Evolutionary conservation across 164 flowering plant genomes (phyloP).

Genomic region (Echeveria elegans): DNA sequence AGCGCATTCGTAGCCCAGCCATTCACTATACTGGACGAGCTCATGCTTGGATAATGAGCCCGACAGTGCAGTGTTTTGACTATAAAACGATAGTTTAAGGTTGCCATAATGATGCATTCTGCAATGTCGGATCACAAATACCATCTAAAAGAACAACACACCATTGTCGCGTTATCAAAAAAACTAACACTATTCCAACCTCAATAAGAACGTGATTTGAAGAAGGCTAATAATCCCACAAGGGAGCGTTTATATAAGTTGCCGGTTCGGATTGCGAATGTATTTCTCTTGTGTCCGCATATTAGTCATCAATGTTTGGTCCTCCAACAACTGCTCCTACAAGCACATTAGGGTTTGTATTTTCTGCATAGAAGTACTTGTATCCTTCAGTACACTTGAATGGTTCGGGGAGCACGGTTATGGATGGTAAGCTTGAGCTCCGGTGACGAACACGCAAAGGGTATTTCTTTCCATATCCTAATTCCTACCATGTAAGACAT

Average conservation of each 20-base stretch:
- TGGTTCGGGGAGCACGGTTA: constrained; percentile 18
- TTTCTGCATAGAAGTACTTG: constrained; percentile 18
- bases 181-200: too few relatives aligned
- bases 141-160: too few relatives aligned
- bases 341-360: constrained; percentile 42
- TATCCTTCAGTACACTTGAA: constrained; percentile 39
- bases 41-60: too few relatives aligned
- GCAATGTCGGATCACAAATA: too few relatives aligned
- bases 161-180: too few relatives aligned
- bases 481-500: constrained; percentile 91
- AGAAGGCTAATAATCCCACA: constrained; percentile 57
- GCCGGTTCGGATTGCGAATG: too few relatives aligned
- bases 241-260: constrained; percentile 70
- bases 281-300: too few relatives aligned
- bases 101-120: too few relatives aligned
- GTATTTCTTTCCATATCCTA: constrained; percentile 50
- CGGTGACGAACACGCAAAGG: constrained; percentile 59
- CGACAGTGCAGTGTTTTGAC: too few relatives aligned
- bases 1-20: too few relatives aligned
- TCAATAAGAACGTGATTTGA: constrained; percentile 16
- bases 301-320: constrained; percentile 28
- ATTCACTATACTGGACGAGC: too few relatives aligned
- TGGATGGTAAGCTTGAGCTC: constrained; percentile 47
- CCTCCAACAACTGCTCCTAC: constrained; percentile 69
- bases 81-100: too few relatives aligned